These are phyloP conservation scores for Mentha longifolia DNA, from an alignment of 257 asterid genomes.

Conservation along the genomic window DNA sequence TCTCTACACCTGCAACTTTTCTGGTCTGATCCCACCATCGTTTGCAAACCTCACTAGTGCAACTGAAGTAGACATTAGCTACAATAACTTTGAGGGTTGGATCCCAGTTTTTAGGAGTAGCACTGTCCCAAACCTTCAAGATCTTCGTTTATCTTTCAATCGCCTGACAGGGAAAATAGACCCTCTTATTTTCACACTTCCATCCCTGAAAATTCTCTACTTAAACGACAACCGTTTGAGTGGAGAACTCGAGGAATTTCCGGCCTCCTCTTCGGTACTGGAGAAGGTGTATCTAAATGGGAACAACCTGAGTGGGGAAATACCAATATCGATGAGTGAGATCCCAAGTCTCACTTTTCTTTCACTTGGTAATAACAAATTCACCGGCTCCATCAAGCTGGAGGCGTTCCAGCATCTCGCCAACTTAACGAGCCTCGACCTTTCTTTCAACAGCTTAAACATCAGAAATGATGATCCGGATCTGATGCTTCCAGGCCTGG, in stretches of 20 bases:
- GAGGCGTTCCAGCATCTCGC: conserved; percentile 31
- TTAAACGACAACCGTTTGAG: conserved; percentile 36
- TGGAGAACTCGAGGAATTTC: conserved; percentile 32
- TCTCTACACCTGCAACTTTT: conserved; percentile 40
- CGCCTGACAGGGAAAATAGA: conserved; percentile 34
- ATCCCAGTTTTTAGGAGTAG: conserved; percentile 30
- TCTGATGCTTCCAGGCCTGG: conserved; percentile 34
- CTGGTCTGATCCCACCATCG: conserved; percentile 40
- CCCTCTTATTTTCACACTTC: conserved; percentile 39
- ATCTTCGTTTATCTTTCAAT: conserved; percentile 39
- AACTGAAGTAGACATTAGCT: conserved; percentile 36
- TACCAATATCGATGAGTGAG: conserved; percentile 35
- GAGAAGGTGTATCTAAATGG: conserved; percentile 33
- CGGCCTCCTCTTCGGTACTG: conserved; percentile 33
- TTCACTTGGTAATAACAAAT: conserved; percentile 35
- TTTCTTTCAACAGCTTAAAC: conserved; percentile 34
- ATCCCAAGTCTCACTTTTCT: conserved; percentile 22
- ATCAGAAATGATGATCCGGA: conserved; percentile 31
- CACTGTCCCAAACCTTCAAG: conserved; percentile 31
- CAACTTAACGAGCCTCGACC: conserved; percentile 39
- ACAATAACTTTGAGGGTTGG: conserved; percentile 27
- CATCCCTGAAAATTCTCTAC: conserved; percentile 34
- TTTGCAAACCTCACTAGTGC: conserved; percentile 38
- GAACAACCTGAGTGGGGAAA: conserved; percentile 39
- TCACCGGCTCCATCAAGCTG: conserved; percentile 31